phyloP scores from a whole-genome alignment of 352 stramenopile species.

The Phytophthora citricola region DNA sequence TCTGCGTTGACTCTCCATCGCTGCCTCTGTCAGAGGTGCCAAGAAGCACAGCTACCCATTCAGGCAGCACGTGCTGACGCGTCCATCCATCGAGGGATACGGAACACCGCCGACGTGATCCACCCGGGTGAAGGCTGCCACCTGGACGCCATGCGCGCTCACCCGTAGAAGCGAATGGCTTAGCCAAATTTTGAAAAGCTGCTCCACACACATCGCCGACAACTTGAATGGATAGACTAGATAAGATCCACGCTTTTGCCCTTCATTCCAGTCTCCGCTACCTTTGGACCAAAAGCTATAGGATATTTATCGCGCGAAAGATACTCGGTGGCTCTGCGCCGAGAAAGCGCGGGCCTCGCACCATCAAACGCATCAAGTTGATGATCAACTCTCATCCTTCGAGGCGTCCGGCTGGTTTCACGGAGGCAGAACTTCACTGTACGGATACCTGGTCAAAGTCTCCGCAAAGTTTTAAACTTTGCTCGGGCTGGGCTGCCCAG shows the following conservation, averaged over 20 bases:
- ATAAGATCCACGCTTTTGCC: constrained; percentile 16
- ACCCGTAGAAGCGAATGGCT: constrained; percentile 8
- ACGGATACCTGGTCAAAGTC: constrained; percentile 12
- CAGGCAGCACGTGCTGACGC: not conserved
- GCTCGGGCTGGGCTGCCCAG: constrained; percentile 11
- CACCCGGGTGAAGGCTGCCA: not conserved
- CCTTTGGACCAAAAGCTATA: too few species aligned
- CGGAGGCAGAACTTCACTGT: constrained; percentile 4
- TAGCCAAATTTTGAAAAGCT: not conserved
- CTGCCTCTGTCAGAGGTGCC: not conserved
- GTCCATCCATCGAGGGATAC: constrained; percentile 5
- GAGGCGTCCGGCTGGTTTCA: constrained; percentile 10
- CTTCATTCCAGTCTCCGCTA: too few species aligned
- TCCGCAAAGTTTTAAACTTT: constrained; percentile 12
- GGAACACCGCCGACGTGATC: not conserved
- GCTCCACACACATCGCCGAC: constrained; percentile 1
- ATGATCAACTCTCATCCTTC: constrained; percentile 11
- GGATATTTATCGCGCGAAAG: not conserved
- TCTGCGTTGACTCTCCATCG: not conserved
- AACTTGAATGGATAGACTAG: constrained; percentile 11
- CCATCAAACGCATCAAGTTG: constrained; percentile 1
- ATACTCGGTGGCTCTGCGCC: constrained; percentile 10
- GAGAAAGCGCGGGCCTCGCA: not conserved
- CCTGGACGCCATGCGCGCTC: constrained; percentile 1
- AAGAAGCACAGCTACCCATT: not conserved